Conservation (phyloP, 805 yeast genomes). For the Saccharomyces jurei region DNA sequence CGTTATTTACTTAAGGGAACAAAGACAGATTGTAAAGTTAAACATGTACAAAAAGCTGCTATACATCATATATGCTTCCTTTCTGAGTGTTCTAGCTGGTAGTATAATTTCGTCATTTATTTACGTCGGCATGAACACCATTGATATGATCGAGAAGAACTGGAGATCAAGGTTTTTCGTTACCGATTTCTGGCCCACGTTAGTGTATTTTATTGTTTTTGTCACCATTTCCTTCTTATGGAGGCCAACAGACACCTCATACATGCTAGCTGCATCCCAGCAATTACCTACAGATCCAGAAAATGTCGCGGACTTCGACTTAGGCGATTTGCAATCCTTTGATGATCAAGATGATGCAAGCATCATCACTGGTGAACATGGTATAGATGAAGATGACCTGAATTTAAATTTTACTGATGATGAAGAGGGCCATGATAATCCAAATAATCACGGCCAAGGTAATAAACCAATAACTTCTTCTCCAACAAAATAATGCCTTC, state of each 20-base stretch:
- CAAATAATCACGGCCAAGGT: background rate
- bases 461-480: conserved; percentile 11
- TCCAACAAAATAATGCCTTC: background rate
- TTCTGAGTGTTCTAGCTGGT: conserved; percentile 63
- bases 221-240: conserved; percentile 80
- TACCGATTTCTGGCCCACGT: conserved; percentile 91
- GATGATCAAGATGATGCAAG: conserved; percentile 33
- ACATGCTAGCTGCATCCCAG: conserved; percentile 88
- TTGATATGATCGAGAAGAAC: conserved; percentile 71
- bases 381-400: conserved; percentile 13
- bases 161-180: conserved; percentile 90
- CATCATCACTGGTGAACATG: conserved; percentile 18
- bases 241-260: conserved; percentile 96
- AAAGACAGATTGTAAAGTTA: conserved; percentile 86
- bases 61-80: conserved; percentile 63
- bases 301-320: conserved; percentile 58
- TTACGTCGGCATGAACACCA: conserved; percentile 62
- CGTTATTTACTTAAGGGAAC: conserved; percentile 62
- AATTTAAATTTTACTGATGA: conserved; percentile 29
- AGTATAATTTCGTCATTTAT: conserved; percentile 62
- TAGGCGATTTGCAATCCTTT: conserved; percentile 45
- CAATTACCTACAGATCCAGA: conserved; percentile 80
- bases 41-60: conserved; percentile 76
- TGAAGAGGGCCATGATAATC: conserved; percentile 9
- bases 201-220: conserved; percentile 77